Conservation (phyloP, 2,329 filamentous ascomycete genomes). For the Didymella pinodella region DNA sequence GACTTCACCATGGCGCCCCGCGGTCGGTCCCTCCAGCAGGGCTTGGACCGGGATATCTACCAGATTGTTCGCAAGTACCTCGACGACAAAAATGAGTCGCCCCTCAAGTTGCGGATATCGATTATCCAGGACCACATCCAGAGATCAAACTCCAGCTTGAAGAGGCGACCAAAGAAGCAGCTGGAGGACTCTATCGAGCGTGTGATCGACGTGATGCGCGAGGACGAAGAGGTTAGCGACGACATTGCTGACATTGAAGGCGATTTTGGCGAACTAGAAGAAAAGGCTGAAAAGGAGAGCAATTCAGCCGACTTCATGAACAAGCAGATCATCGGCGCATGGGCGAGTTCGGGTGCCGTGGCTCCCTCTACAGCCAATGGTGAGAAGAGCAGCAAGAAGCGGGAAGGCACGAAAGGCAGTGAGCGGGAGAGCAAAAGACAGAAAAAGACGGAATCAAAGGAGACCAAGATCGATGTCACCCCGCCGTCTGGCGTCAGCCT, state of each 20-base stretch:
- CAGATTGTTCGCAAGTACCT: slow-evolving; percentile 80
- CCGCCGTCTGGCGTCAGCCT: slow-evolving; percentile 73
- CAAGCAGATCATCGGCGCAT: slow-evolving; percentile 67
- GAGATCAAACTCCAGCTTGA: slow-evolving; percentile 84
- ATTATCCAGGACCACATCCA: slow-evolving; percentile 82
- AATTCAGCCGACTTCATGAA: slow-evolving; percentile 66
- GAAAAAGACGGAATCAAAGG: slow-evolving; percentile 55
- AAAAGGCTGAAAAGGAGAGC: slow-evolving; percentile 27
- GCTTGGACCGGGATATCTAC: slow-evolving; percentile 66
- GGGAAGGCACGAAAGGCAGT: slow-evolving; percentile 59
- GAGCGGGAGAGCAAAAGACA: slow-evolving; percentile 73
- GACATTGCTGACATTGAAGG: slow-evolving; percentile 59
- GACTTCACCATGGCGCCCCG: slow-evolving; percentile 35
- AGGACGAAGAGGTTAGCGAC: slow-evolving; percentile 63
- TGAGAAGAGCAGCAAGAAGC: slow-evolving; percentile 56
- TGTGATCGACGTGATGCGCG: slow-evolving; percentile 75
- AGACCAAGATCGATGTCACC: slow-evolving; percentile 64
- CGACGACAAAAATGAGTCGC: slow-evolving; percentile 64
- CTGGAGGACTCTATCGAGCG: slow-evolving; percentile 87
- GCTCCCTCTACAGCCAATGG: slow-evolving; percentile 37
- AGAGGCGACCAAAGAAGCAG: slow-evolving; percentile 79
- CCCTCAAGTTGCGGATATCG: slow-evolving; percentile 63
- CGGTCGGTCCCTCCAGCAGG: slow-evolving; percentile 47
- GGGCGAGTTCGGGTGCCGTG: slow-evolving; percentile 52
- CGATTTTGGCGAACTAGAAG: slow-evolving; percentile 39